These are phyloP conservation scores for Alloascoidea hylecoeti DNA, from an alignment of 805 yeast genomes.

Conservation along the genomic window DNA sequence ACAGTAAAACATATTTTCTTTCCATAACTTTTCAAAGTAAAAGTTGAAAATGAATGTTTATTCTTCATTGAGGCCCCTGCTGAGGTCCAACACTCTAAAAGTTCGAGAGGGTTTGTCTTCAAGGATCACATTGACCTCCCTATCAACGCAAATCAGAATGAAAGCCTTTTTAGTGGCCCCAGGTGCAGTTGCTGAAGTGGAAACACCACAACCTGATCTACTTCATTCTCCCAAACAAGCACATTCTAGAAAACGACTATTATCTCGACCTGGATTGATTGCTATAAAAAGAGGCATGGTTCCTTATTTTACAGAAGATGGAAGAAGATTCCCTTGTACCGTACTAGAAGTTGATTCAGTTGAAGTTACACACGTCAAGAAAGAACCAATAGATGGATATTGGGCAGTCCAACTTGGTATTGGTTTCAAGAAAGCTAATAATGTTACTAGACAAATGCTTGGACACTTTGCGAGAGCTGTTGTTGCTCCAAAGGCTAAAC, in stretches of 20 bases:
- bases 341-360: constrained; percentile 77
- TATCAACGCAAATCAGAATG: constrained; percentile 7
- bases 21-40: too few species aligned
- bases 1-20: too few species aligned
- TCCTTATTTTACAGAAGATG: constrained; percentile 59
- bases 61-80: too few species aligned
- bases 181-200: constrained; percentile 32
- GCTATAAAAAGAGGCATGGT: constrained; percentile 88
- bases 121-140: too few species aligned
- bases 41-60: too few species aligned
- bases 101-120: too few species aligned
- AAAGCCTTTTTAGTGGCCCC: constrained; percentile 34
- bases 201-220: constrained; percentile 33
- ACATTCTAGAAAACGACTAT: constrained; percentile 57
- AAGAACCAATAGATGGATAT: constrained; percentile 64
- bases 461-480: constrained; percentile 70
- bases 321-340: constrained; percentile 69
- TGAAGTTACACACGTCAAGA: constrained; percentile 69
- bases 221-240: constrained; percentile 58
- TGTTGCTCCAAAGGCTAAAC: constrained; percentile 68
- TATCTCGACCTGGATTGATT: constrained; percentile 69
- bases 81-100: too few species aligned
- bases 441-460: constrained; percentile 48
- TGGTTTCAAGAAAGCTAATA: constrained; percentile 50
- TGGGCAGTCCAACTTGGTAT: constrained; percentile 80